These are phyloP conservation scores for Neurospora pannonica DNA, from an alignment of 495 filamentous ascomycete species.

Conservation along the genomic window DNA sequence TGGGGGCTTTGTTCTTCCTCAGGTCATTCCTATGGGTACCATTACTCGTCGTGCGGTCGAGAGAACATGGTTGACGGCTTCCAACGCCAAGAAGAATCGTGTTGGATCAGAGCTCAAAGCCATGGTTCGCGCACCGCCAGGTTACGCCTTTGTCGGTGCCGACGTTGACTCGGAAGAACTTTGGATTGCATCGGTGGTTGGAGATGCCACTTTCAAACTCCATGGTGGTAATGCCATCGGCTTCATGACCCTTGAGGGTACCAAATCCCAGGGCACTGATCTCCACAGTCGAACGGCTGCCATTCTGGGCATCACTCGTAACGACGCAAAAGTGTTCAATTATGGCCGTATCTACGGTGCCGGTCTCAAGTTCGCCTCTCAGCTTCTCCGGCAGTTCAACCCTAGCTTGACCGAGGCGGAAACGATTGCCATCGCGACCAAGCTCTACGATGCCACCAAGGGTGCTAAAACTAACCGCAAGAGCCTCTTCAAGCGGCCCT, in stretches of 20 bases:
- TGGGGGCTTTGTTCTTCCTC: constrained; percentile 84
- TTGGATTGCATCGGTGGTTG: constrained; percentile 94
- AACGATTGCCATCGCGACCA: constrained; percentile 63
- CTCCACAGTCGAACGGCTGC: constrained; percentile 87
- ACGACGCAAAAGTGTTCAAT: constrained; percentile 96
- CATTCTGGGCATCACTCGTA: constrained; percentile 86
- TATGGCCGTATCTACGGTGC: constrained; percentile 98
- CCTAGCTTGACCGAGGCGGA: constrained; percentile 66
- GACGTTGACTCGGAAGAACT: constrained; percentile 99
- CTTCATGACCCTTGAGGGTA: constrained; percentile 98
- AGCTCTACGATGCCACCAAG: constrained; percentile 83
- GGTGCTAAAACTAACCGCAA: constrained; percentile 66
- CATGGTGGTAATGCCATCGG: constrained; percentile 95
- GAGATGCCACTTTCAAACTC: constrained; percentile 85
- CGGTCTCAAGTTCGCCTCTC: constrained; percentile 84
- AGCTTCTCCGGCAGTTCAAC: constrained; percentile 87
- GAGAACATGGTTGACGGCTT: constrained; percentile 96
- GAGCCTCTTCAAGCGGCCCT: constrained; percentile 57
- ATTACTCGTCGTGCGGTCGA: constrained; percentile 95
- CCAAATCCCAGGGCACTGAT: constrained; percentile 87
- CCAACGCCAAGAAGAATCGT: constrained; percentile 89
- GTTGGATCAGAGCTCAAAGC: constrained; percentile 96
- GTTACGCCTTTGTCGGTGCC: constrained; percentile 89
- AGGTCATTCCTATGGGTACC: constrained; percentile 97
- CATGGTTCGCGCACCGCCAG: constrained; percentile 86